A percentile compares a stretch with the other conserved stretches of the same genome.
Evolutionary conservation across 2,329 filamentous ascomycete genomes (phyloP).

Genomic region (Diaporthe sp.): DNA sequence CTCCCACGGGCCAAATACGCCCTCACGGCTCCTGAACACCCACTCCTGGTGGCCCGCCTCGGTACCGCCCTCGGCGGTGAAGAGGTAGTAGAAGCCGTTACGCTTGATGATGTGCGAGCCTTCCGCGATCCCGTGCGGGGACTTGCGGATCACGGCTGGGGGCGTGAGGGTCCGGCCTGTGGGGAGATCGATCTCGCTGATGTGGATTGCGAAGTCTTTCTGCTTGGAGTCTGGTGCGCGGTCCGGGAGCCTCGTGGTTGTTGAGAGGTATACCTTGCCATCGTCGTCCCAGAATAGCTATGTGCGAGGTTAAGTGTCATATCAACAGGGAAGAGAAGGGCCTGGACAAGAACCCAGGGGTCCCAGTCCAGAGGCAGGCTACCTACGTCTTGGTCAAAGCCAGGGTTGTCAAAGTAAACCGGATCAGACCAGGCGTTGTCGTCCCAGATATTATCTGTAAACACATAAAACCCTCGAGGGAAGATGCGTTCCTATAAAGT

Average conservation of each 20-base stretch:
- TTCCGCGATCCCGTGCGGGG: slow-evolving; percentile 57
- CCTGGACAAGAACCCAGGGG: neutral
- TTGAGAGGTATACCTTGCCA: slow-evolving; percentile 64
- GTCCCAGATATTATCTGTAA: slow-evolving; percentile 66
- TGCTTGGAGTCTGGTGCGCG: slow-evolving; percentile 55
- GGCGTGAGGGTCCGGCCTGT: slow-evolving; percentile 57
- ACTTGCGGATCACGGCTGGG: slow-evolving; percentile 54
- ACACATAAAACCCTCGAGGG: slow-evolving; percentile 68
- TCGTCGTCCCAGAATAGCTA: slow-evolving; percentile 64
- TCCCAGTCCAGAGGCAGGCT: neutral
- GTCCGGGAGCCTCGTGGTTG: slow-evolving; percentile 52
- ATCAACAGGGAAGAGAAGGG: neutral
- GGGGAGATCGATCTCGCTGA: slow-evolving; percentile 58
- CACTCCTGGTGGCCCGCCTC: slow-evolving; percentile 67
- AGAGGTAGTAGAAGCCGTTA: slow-evolving; percentile 55
- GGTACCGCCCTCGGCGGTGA: slow-evolving; percentile 58
- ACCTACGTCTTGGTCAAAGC: slow-evolving; percentile 67
- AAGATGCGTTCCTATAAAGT: slow-evolving; percentile 59
- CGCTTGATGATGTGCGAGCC: slow-evolving; percentile 57
- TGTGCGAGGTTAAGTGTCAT: neutral
- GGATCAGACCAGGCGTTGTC: slow-evolving; percentile 66
- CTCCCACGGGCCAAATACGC: slow-evolving; percentile 65
- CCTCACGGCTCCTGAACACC: slow-evolving; percentile 60
- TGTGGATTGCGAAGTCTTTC: slow-evolving; percentile 67
- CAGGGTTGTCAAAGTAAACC: slow-evolving; percentile 66